phyloP scores from a whole-genome alignment of 345 rosid species.

The Lenwebbia sp. region DNA sequence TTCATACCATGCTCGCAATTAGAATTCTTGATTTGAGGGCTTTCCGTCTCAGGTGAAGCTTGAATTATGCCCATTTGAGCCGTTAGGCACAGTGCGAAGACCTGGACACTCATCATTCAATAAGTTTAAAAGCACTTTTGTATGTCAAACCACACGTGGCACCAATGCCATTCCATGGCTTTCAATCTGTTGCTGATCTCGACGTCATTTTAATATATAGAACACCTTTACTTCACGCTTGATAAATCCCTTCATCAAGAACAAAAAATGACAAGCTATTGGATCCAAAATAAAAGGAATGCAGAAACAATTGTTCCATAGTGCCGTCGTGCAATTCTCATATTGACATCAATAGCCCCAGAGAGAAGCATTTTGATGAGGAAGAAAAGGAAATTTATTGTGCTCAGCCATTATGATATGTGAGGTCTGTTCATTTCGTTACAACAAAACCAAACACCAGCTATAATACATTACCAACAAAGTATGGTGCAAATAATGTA shows the following conservation, averaged over 20 bases:
- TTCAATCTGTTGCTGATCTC: background rate
- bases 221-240: background rate
- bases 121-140: background rate
- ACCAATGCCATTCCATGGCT: background rate
- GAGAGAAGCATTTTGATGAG: background rate
- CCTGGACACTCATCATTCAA: background rate
- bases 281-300: background rate
- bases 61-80: background rate
- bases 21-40: too few relatives aligned
- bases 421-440: background rate
- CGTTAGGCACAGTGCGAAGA: background rate
- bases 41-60: background rate
- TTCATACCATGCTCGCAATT: too few relatives aligned
- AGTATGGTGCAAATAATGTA: background rate
- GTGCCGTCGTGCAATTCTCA: background rate
- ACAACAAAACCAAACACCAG: background rate
- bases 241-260: background rate
- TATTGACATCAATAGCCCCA: background rate
- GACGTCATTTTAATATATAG: background rate
- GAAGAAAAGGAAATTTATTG: background rate
- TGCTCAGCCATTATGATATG: background rate
- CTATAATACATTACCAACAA: background rate
- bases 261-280: background rate
- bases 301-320: background rate
- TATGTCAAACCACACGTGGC: background rate